phyloP scores from a whole-genome alignment of 2,329 filamentous ascomycete species.

The Metarhizium brunneum region DNA sequence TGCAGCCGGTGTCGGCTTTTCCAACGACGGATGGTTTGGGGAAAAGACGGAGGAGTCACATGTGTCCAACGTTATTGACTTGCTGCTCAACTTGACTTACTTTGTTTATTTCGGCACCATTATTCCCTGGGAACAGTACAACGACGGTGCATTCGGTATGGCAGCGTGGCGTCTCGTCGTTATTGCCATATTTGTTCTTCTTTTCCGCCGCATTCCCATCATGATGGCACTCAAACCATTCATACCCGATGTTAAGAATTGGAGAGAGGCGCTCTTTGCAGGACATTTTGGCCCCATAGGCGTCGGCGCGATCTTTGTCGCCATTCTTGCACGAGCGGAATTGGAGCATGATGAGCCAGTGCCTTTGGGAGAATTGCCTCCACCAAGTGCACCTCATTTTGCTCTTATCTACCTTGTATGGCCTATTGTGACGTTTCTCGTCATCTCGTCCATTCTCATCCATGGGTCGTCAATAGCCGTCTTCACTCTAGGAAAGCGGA shows the following conservation, averaged over 20 bases:
- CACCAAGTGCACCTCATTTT: constrained; percentile 46
- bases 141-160: constrained; percentile 63
- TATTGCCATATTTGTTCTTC: constrained; percentile 83
- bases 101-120: constrained; percentile 98
- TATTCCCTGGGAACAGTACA: constrained; percentile 91
- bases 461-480: constrained; percentile 98
- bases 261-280: constrained; percentile 92
- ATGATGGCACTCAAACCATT: constrained; percentile 87
- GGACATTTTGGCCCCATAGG: constrained; percentile 97
- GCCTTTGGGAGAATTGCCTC: constrained; percentile 56
- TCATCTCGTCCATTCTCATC: constrained; percentile 87
- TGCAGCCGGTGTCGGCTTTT: constrained; percentile 93
- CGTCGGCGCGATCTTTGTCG: constrained; percentile 91
- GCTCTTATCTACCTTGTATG: constrained; percentile 79
- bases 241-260: constrained; percentile 96
- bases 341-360: constrained; percentile 69
- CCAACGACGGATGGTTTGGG: constrained; percentile 97
- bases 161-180: constrained; percentile 87
- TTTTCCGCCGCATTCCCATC: constrained; percentile 91
- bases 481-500: constrained; percentile 93
- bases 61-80: constrained; percentile 97
- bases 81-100: constrained; percentile 93
- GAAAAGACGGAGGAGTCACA: constrained; percentile 98
- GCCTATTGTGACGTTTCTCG: constrained; percentile 91
- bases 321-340: constrained; percentile 88